A percentile compares a stretch with the other conserved stretches of the same genome.
phyloP scores from a whole-genome alignment of 352 stramenopile species.

The Phytophthora kernoviae region DNA sequence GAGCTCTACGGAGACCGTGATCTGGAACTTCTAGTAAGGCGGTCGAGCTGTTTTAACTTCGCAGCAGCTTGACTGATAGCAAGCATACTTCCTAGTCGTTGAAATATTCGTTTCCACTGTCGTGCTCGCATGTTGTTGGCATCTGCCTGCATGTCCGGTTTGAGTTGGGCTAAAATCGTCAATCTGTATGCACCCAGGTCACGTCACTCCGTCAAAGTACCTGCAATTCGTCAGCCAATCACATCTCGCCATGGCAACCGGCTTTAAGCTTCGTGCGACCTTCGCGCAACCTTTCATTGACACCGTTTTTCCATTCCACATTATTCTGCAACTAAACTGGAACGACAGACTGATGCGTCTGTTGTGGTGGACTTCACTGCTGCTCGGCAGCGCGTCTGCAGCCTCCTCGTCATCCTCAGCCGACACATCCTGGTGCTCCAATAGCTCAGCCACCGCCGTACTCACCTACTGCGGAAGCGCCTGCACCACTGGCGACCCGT shows the following conservation, averaged over 20 bases:
- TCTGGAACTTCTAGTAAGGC: too few species aligned
- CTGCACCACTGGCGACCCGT: conserved; percentile 49
- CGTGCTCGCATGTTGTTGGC: neutral
- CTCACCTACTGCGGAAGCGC: conserved; percentile 55
- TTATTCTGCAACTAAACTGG: neutral
- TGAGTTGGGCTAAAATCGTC: too few species aligned
- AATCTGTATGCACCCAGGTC: neutral
- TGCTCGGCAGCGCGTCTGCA: conserved; percentile 15
- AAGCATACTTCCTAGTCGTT: too few species aligned
- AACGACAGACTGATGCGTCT: conserved; percentile 34
- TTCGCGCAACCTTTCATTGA: neutral
- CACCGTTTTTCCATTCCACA: conserved; percentile 16
- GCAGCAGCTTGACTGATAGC: too few species aligned
- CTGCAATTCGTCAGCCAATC: conserved; percentile 1
- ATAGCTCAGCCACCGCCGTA: conserved; percentile 40
- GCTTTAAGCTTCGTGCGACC: conserved; percentile 26
- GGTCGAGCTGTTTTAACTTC: too few species aligned
- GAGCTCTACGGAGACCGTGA: too few species aligned
- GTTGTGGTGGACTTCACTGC: conserved; percentile 4
- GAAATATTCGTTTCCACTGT: too few species aligned
- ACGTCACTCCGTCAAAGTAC: neutral
- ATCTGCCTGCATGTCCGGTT: too few species aligned
- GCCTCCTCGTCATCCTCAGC: conserved; percentile 21
- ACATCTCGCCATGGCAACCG: conserved; percentile 6
- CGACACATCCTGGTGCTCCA: conserved; percentile 48